Evolutionary conservation across 331 rosid species (phyloP).

Genomic region (Pyracantha coccinea): DNA sequence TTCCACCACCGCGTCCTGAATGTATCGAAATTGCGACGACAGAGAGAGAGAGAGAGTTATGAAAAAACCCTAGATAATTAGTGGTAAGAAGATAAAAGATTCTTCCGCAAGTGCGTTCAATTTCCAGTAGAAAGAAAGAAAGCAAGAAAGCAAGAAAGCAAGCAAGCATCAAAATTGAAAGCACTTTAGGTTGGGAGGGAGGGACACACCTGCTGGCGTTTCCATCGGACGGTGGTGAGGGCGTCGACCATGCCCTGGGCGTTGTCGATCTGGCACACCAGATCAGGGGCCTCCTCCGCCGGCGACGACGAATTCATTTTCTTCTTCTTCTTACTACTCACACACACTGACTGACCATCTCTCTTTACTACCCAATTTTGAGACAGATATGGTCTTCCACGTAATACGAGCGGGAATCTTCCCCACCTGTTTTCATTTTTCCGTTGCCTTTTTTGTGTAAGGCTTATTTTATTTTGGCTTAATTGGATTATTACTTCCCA

Average conservation of each 20-base stretch:
- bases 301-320: conserved; percentile 43
- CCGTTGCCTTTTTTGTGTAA: too few relatives aligned
- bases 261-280: conserved; percentile 64
- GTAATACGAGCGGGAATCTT: too few relatives aligned
- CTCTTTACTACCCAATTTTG: too few relatives aligned
- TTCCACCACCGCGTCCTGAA: conserved; percentile 72
- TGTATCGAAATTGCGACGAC: background rate
- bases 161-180: too few relatives aligned
- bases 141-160: too few relatives aligned
- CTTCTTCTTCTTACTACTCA: background rate
- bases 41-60: background rate
- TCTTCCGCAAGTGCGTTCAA: background rate
- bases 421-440: too few relatives aligned
- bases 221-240: conserved; percentile 82
- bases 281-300: conserved; percentile 56
- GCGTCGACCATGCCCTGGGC: conserved; percentile 92
- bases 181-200: background rate
- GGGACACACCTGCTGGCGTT: conserved; percentile 66
- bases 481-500: too few relatives aligned
- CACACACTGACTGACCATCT: too few relatives aligned
- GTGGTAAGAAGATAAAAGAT: background rate
- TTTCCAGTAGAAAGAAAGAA: background rate
- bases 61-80: background rate
- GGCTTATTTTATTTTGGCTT: too few relatives aligned
- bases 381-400: too few relatives aligned